Percentiles rank a stretch among this genome's conserved stretches.
phyloP scores from a whole-genome alignment of 495 filamentous ascomycete species.

The Parachaetomium inaequale region DNA sequence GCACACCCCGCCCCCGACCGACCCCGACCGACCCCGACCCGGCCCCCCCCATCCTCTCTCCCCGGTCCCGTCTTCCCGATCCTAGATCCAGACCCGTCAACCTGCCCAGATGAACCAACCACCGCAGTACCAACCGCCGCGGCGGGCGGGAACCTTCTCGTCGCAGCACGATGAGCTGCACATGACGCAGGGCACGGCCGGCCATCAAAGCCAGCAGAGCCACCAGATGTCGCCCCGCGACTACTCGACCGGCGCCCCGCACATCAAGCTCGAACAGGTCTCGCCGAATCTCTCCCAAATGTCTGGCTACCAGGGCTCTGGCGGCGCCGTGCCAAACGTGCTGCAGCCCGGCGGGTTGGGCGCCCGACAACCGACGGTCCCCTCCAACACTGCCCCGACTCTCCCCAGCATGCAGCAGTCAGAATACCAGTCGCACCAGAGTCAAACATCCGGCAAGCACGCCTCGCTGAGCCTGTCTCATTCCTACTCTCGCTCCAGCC shows the following conservation, averaged over 20 bases:
- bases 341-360: constrained; percentile 59
- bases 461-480: constrained; percentile 59
- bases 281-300: constrained; percentile 43
- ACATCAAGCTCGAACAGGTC: constrained; percentile 35
- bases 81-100: neutral
- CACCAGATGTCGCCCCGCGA: constrained; percentile 48
- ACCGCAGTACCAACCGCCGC: constrained; percentile 43
- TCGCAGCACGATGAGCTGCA: constrained; percentile 69
- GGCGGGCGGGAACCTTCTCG: constrained; percentile 43
- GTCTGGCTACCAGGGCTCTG: constrained; percentile 53
- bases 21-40: too few species aligned
- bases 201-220: constrained; percentile 35
- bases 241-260: constrained; percentile 47
- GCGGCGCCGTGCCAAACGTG: constrained; percentile 60
- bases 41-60: neutral
- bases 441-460: constrained; percentile 59
- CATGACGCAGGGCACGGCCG: constrained; percentile 57
- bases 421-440: constrained; percentile 47
- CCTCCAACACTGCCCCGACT: constrained; percentile 67
- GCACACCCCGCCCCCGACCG: neutral
- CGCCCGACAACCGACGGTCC: constrained; percentile 60
- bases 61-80: neutral
- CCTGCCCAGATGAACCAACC: constrained; percentile 44
- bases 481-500: constrained; percentile 79
- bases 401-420: constrained; percentile 67